Conservation (phyloP, 306 rosid species). For the Nissolia schottii region DNA sequence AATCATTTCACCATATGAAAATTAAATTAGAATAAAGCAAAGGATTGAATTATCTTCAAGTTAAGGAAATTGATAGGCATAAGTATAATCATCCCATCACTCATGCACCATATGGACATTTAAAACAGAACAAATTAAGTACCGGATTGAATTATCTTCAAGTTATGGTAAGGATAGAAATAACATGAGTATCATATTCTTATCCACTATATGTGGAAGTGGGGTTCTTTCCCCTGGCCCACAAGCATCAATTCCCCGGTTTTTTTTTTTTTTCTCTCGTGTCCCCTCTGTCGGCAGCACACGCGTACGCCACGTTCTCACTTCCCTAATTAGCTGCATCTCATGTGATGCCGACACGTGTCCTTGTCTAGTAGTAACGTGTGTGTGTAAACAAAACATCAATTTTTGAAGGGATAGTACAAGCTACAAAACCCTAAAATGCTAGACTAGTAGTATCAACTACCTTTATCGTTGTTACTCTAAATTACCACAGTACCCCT, state of each 20-base stretch:
- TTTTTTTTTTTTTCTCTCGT: too few relatives aligned
- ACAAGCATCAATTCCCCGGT: neutral
- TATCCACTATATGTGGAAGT: neutral
- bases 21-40: neutral
- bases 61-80: neutral
- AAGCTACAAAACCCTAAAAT: neutral
- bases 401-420: neutral
- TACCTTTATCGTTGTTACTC: neutral
- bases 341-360: neutral
- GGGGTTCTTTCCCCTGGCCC: too few relatives aligned
- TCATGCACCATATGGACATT: too few relatives aligned
- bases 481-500: neutral
- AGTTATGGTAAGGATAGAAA: slow-evolving; percentile 14
- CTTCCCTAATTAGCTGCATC: neutral
- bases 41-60: neutral
- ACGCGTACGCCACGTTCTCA: neutral
- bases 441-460: neutral
- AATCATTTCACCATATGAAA: too few relatives aligned
- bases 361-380: neutral
- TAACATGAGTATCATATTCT: neutral
- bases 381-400: neutral
- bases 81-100: too few relatives aligned
- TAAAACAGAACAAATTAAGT: neutral
- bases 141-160: neutral
- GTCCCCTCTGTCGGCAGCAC: slow-evolving; percentile 31